A percentile compares a stretch with the other conserved stretches of the same genome.
phyloP scores from a whole-genome alignment of 2,329 filamentous ascomycete species.

The Fusarium nanum region DNA sequence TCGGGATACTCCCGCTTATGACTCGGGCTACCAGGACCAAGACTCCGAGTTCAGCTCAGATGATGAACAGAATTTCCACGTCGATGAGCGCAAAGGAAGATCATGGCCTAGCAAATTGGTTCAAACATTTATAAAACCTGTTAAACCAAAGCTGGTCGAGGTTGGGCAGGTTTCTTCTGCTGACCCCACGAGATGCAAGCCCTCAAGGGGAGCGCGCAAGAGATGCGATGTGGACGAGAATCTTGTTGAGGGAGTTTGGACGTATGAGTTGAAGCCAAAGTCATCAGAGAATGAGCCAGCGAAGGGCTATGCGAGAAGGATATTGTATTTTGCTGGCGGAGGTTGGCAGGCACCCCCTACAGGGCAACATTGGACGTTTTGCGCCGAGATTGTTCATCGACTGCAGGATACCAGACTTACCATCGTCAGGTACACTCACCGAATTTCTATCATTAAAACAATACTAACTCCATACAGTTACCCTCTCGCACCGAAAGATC shows the following conservation, averaged over 20 bases:
- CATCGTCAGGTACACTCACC: background rate
- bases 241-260: conserved; percentile 43
- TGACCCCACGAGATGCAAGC: conserved; percentile 28
- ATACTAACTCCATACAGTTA: conserved; percentile 45
- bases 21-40: background rate
- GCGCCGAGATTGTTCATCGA: conserved; percentile 57
- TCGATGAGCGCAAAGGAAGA: conserved; percentile 21
- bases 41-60: background rate
- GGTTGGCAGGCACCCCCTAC: conserved; percentile 65
- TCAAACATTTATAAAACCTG: conserved; percentile 26
- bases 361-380: conserved; percentile 63
- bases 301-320: conserved; percentile 14
- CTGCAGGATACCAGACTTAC: conserved; percentile 56
- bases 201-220: conserved; percentile 9
- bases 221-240: conserved; percentile 37
- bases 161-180: conserved; percentile 1
- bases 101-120: conserved; percentile 26
- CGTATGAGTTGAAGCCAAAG: conserved; percentile 38
- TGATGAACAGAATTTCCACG: background rate
- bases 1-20: background rate
- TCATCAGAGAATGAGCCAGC: conserved; percentile 28
- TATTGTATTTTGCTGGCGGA: conserved; percentile 68
- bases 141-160: conserved; percentile 26
- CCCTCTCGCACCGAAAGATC: conserved; percentile 65
- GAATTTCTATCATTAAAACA: accelerated